Percentiles rank a stretch among this genome's conserved stretches.
phyloP scores from a whole-genome alignment of 805 yeast genomes.

The Metschnikowia cubensis region DNA sequence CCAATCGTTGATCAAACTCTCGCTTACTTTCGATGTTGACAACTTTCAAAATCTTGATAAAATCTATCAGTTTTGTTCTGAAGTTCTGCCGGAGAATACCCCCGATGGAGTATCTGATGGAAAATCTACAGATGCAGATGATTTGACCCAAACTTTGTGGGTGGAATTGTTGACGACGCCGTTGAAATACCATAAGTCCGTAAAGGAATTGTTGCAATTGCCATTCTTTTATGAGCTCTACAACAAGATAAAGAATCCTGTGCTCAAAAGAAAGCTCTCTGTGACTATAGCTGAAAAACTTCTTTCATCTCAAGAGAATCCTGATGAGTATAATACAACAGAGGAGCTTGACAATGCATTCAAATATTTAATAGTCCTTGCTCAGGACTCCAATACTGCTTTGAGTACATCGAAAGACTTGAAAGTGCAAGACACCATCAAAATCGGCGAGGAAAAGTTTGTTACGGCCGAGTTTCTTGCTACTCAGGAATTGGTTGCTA shows the following conservation, averaged over 20 bases:
- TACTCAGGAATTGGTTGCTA: constrained; percentile 62
- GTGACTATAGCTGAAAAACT: constrained; percentile 58
- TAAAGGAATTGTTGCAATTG: constrained; percentile 41
- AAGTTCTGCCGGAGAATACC: constrained; percentile 21
- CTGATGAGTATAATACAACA: constrained; percentile 23
- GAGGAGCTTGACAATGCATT: constrained; percentile 60
- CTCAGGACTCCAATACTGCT: constrained; percentile 33
- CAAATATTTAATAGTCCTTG: constrained; percentile 52
- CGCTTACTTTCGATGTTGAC: constrained; percentile 63
- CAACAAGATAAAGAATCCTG: constrained; percentile 45
- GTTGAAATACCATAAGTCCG: constrained; percentile 38
- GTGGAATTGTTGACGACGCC: constrained; percentile 47
- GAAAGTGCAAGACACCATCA: constrained; percentile 35
- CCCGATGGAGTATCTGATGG: constrained; percentile 11
- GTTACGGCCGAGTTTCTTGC: constrained; percentile 36
- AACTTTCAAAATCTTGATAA: constrained; percentile 57
- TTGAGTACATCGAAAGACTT: constrained; percentile 35
- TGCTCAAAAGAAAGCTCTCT: constrained; percentile 56
- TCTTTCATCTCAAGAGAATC: constrained; percentile 33
- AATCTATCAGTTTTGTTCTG: constrained; percentile 55
- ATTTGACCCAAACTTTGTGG: constrained; percentile 34
- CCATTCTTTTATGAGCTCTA: constrained; percentile 51
- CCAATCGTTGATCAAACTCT: constrained; percentile 60
- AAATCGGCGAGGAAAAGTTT: constrained; percentile 25
- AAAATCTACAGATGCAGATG: constrained; percentile 11